These are phyloP conservation scores for Phytophthora pistaciae DNA, from an alignment of 352 stramenopile species.

Conservation along the genomic window DNA sequence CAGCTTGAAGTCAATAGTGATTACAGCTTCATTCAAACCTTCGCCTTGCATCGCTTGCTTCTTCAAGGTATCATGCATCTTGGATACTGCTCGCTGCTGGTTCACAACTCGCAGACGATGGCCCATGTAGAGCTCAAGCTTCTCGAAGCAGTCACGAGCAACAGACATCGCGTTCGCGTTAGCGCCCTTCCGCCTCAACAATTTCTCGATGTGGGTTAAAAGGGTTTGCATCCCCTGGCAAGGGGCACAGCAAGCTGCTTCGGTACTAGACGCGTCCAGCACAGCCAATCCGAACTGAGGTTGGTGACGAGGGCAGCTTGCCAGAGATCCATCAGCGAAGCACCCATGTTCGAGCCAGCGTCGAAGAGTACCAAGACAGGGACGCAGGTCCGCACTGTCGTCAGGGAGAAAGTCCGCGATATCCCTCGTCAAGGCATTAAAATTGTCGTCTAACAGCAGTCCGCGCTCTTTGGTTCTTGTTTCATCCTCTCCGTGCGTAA, in stretches of 20 bases:
- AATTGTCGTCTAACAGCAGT: constrained; percentile 5
- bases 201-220: not conserved
- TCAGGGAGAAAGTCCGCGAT: not conserved
- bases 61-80: constrained; percentile 1
- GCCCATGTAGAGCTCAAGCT: constrained; percentile 9
- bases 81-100: not conserved
- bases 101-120: constrained; percentile 2
- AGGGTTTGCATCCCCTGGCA: not conserved
- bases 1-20: constrained; percentile 10
- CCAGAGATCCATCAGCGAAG: not conserved
- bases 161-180: not conserved
- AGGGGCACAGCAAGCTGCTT: not conserved
- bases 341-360: constrained; percentile 3
- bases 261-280: not conserved
- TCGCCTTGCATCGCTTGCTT: not conserved
- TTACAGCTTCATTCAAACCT: constrained; percentile 3
- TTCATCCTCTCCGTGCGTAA: not conserved
- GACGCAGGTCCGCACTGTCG: not conserved
- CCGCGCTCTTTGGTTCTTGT: not conserved
- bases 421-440: not conserved
- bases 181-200: not conserved
- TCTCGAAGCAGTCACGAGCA: constrained; percentile 4
- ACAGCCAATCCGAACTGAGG: not conserved
- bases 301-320: not conserved
- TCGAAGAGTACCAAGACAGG: not conserved